Conservation (phyloP, 805 yeast species). For the Ogataea methanolica region DNA sequence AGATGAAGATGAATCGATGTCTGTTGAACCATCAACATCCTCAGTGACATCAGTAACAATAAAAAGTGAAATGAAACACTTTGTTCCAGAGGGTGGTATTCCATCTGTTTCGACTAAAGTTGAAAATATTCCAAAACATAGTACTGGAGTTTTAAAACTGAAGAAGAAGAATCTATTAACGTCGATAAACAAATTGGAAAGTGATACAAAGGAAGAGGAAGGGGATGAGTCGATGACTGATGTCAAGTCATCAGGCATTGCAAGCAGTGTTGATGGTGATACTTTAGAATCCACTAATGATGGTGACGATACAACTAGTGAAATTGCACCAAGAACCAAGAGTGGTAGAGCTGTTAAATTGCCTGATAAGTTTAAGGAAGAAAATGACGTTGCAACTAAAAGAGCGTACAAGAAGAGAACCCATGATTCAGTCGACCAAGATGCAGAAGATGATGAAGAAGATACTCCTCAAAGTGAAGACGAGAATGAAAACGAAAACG, state of each 20-base stretch:
- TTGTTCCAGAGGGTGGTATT: neutral
- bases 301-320: neutral
- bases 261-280: neutral
- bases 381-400: neutral
- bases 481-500: constrained; percentile 2
- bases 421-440: neutral
- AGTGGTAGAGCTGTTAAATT: constrained; percentile 1
- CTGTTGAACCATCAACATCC: no score
- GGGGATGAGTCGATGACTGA: neutral
- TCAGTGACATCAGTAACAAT: no score
- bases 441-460: neutral
- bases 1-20: no score
- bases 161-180: neutral
- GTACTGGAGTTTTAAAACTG: neutral
- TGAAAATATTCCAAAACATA: neutral
- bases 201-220: neutral
- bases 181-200: neutral
- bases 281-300: no score
- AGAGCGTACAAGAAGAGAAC: neutral
- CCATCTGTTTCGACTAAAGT: neutral
- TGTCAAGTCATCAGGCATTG: neutral
- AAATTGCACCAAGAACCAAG: neutral
- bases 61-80: neutral
- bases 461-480: constrained; percentile 1
- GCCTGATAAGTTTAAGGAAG: constrained; percentile 1